Base-by-base conservation (phyloP, 257 asterid species). In the Henckelia pumila region DNA sequence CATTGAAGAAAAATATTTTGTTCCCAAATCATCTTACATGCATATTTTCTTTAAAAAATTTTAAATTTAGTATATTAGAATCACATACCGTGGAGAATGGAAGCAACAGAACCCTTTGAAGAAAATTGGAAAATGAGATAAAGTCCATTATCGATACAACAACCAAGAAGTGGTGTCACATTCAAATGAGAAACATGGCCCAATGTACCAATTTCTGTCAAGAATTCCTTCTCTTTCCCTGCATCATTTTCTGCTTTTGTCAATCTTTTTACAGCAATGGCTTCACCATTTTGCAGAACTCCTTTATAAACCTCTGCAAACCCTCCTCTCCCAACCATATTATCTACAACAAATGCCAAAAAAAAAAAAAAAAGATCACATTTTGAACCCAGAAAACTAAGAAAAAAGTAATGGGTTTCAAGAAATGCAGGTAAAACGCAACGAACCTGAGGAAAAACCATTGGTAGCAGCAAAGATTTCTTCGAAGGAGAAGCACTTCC, bases 261-360 rank as follows among this genome's bases (percentile, higher is more conserved):
- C 68, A 93, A 70, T 77, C 87, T 76, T 70, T 93, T 93, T 3
- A 90, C 95, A 14, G 99, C 99, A 72, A 93, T 93, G 20, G 97
- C 80, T 29, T 81, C 79, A 7, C 99, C 99, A 69, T 84, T 83
- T 73, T 77, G 85, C 19, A 93, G 75, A 10, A 81, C 77, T 22
- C 99, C 97, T 77, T 71, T 93, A 85, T 88, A 93, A 1, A 93
- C 99, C 89, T 91, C 96, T 23, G 99, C 97, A 75, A 74, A 90
- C 13, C 99, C 99, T 72, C 99, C 99, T 82, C 73, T 85, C 11
- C 99, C 99, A 1, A 88, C 99, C 86, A 93, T 71, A 59, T 90
- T 88, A 16, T 83, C 97, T 89, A 83, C 53, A 19, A 16, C 53
- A 44, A n/a, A n/a, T n/a, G n/a, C n/a, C n/a, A n/a, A 56, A 59